Base-by-base conservation (phyloP, 371 early-diverging fungal genomes). In the Lichtheimia ramosa region DNA sequence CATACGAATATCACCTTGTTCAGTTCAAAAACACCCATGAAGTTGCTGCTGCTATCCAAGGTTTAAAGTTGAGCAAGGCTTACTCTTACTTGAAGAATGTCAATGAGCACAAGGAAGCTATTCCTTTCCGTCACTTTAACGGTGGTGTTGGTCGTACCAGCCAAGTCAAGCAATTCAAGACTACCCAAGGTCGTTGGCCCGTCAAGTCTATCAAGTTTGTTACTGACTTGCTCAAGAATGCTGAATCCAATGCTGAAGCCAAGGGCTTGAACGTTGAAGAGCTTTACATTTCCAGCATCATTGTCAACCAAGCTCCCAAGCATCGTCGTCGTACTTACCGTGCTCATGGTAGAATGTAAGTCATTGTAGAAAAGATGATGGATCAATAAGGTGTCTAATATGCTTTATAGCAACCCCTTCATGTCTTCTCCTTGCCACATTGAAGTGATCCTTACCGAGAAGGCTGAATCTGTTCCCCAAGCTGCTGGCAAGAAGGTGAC, bases 261-360 rank as follows among this genome's bases (percentile, higher is more conserved):
- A 99, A 99, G 89, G 92, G 93, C 61, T 81, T 99, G 67, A 89
- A 91, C 74, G 70, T 88, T 59, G 94, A 96, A 55, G 80, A 86
- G 68, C 81, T 97, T 60, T 89, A 93, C 63, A 85, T 99, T 73
- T 89, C 88, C 81, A 94, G 97, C 89, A 89, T 98, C 65, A 92
- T 94, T 82, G 99, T 99, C 75, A 97, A 96, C 90, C 95, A 95
- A 79, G 99, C 99, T 67, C 97, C 97, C 78, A 96, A 95, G 84
- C 94, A 95, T 81, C 94, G 97, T 69, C 93, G 99, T 73, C 87
- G 99, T 75, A 96, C 95, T 48, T 96, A 93, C 92, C 92, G 99
- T 83, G 99, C 99, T 68, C 97, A 98, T 89, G 99, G 99, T 85
- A 89, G 99, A 52, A 70, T 70, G 59, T 59, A 59, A 50, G 59